Conservation (phyloP, 2,329 filamentous ascomycete species). For the Botrytis hyacinthi region DNA sequence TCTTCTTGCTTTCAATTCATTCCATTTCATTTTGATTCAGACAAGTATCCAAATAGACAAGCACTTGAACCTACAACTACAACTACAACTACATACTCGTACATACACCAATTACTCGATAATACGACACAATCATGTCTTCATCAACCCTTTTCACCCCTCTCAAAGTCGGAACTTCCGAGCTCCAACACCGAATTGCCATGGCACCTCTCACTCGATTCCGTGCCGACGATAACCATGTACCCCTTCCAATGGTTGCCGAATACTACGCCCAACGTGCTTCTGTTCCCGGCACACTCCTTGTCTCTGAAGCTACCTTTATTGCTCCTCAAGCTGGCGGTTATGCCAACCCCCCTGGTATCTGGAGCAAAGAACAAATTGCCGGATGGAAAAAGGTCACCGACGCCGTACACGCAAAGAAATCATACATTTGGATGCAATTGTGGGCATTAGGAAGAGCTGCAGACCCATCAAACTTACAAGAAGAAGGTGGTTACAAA, state of each 20-base stretch:
- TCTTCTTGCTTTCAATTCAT: not conserved
- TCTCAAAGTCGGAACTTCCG: slow-evolving; percentile 43
- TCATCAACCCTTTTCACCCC: slow-evolving; percentile 44
- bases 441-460: slow-evolving; percentile 59
- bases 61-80: not conserved
- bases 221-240: slow-evolving; percentile 48
- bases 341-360: slow-evolving; percentile 52
- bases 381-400: slow-evolving; percentile 57
- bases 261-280: slow-evolving; percentile 56
- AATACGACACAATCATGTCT: slow-evolving; percentile 13
- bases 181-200: slow-evolving; percentile 47
- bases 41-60: not conserved
- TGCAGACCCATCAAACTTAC: slow-evolving; percentile 24
- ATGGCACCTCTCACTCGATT: slow-evolving; percentile 59
- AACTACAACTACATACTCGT: not conserved
- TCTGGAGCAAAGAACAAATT: slow-evolving; percentile 53
- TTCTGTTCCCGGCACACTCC: slow-evolving; percentile 49
- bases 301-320: slow-evolving; percentile 56
- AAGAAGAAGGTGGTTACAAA: slow-evolving; percentile 29
- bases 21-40: not conserved
- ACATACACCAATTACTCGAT: not conserved
- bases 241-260: slow-evolving; percentile 44
- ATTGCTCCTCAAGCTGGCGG: slow-evolving; percentile 48
- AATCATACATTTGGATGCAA: slow-evolving; percentile 57
- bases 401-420: slow-evolving; percentile 57